Base-by-base conservation (phyloP, 2,329 filamentous ascomycete species). In the Lizonia empirigonia region DNA sequence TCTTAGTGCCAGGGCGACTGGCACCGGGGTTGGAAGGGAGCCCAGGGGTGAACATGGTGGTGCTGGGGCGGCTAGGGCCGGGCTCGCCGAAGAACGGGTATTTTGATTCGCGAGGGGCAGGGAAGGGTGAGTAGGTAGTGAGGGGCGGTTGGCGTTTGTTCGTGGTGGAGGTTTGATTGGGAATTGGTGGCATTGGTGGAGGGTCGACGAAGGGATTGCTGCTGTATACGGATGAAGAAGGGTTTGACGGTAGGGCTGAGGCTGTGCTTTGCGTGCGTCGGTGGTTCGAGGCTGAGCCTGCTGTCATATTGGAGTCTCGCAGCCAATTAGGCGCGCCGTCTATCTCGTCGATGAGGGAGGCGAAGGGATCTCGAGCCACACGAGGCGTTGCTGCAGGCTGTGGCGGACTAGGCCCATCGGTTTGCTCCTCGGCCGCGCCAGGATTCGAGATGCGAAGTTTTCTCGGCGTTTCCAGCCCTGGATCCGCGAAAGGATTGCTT, bases 1-100 rank as follows among this genome's bases (percentile, higher is more conserved):
- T 45, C 26, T 60, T 62, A 7, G 69, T 72, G 8, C 49, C 55
- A 26, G 67, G 70, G 8, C 48, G 48, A 16, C 36, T 45, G 20
- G 36, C 36, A 15, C 41, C 16, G 7, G 49, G 49, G n/a, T 47
- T 47, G 10, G 36, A 38, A 27, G 49, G 49, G 10, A 52, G 27
- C 6, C 42, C 42, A 0, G 42, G 37, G 7, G 37, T 41, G 44
- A 53, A 53, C 15, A 44, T 37, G 13, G n/a, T 53, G 9, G 66
- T 69, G 7, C 55, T 51, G n/a, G 65, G 66, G 2, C 66, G 59
- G 33, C 63, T 68, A 20, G 69, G 68, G 23, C 69, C 69, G n/a
- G 69, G 69, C 42, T 70, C 70, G 13, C 69, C 70, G 37, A 69
- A 71, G 41, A 64, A 64, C 7, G 56, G 47, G 35, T 63, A 66